A percentile compares a stretch with the other conserved stretches of the same genome.
These are phyloP conservation scores for Brettanomyces sp. DNA, from an alignment of 805 yeast species.

Conservation along the genomic window DNA sequence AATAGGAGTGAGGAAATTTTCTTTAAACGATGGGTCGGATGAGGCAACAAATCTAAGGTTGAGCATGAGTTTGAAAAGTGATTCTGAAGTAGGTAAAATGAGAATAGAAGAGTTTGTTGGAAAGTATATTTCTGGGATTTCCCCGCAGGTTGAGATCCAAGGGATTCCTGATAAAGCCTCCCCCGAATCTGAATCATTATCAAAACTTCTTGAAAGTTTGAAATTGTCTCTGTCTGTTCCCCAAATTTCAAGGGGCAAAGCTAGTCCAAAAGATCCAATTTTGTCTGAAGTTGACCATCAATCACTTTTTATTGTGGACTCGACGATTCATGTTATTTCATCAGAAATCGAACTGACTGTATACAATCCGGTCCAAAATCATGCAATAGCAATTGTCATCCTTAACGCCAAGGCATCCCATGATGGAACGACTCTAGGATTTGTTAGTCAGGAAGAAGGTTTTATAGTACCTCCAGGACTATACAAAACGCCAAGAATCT, in stretches of 20 bases:
- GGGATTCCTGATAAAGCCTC: conserved; percentile 13
- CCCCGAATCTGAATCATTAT: conserved; percentile 16
- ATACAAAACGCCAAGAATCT: conserved; percentile 39
- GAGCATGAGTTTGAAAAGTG: conserved; percentile 7
- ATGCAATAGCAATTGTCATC: conserved; percentile 33
- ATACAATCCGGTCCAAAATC: conserved; percentile 44
- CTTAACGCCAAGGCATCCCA: conserved; percentile 39
- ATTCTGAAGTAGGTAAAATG: conserved; percentile 10
- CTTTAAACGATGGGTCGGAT: conserved; percentile 5
- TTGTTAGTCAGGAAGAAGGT: conserved; percentile 30
- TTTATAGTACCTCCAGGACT: conserved; percentile 43
- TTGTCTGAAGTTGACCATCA: background rate
- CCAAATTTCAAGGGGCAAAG: conserved; percentile 6
- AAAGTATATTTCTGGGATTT: conserved; percentile 29
- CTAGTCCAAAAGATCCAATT: no score
- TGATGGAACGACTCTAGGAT: conserved; percentile 38
- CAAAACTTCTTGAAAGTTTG: conserved; percentile 17
- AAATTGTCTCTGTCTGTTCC: conserved; percentile 23
- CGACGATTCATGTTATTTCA: conserved; percentile 45
- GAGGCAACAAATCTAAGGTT: background rate
- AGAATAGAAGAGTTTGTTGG: conserved; percentile 29
- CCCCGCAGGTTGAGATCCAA: conserved; percentile 25
- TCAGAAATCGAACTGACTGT: conserved; percentile 46
- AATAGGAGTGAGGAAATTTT: conserved; percentile 17
- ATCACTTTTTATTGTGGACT: conserved; percentile 32